Evolutionary conservation across 768 basidiomycete genomes (phyloP), one percentile per base, ranked within the genome.

Genomic region (Boletus sp.): DNA sequence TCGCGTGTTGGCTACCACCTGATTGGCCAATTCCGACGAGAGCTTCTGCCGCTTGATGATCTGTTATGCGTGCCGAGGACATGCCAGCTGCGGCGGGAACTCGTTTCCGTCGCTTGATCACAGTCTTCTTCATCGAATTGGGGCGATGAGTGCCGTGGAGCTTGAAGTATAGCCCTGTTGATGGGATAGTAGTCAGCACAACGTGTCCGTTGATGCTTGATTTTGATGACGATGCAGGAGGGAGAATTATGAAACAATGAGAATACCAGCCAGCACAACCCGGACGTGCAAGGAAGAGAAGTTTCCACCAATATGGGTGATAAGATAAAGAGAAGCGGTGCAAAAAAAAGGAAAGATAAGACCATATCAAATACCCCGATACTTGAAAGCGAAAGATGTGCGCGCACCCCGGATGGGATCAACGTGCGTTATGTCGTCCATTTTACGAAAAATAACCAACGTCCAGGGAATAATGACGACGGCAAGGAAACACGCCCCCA

Each of bases 111-210:
- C 97, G 83, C 76, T 99, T 99, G 81, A 99, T 99, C 62, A 97
- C 93, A 5, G 92, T 90, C 78, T 98, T 98, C 75, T 97, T 98
- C 94, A 99, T 96, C 58, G 93, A 92, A 60, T 94, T 95, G 37
- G 97, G 97, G 35, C 97, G 85, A 64, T 98, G 94, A 2, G 91
- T 92, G 45, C 94, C 93, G 75, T 99, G 97, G 13, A 99, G 81
- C 74, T 99, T 98, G 80, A 93, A 97, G 76, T 98, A 99, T 9
- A 99, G 82, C 52, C 96, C 96, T 98, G 66, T 50, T 49, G 55
- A 59, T 61, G 55, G 39, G 47, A 58, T 53, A 50, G 42, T 10
- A 37, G 49, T 70, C 55, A 65, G 62, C 30, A 33, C 43, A 54
- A 44, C 43, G 39, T 25, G 39, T 15, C 23, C 38, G 10, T 11